Evolutionary conservation across 2,329 filamentous ascomycete species (phyloP).

Genomic region (Fusarium sublunatum): DNA sequence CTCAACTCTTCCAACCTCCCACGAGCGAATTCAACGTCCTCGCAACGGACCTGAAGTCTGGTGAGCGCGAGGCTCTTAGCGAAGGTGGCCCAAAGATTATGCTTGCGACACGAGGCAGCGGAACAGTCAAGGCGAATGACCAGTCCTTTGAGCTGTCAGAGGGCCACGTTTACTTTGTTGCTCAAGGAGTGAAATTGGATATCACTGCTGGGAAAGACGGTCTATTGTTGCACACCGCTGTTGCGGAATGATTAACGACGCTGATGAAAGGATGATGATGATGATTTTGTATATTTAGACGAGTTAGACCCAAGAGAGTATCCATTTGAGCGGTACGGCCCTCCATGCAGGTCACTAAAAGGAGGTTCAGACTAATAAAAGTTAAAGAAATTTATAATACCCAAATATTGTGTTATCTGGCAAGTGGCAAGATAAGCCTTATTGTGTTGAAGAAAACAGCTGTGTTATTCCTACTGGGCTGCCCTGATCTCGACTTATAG

Average conservation of each 20-base stretch:
- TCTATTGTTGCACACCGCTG: constrained; percentile 38
- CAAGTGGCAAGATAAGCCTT: no score
- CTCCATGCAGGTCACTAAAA: no score
- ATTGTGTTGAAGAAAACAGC: no score
- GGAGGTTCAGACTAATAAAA: no score
- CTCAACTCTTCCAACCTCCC: constrained; percentile 72
- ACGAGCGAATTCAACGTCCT: constrained; percentile 80
- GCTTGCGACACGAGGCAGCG: constrained; percentile 39
- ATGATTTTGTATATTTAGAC: neutral
- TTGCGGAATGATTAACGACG: constrained; percentile 24
- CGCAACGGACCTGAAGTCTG: constrained; percentile 64
- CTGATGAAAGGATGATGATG: neutral
- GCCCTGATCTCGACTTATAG: no score
- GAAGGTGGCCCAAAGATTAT: constrained; percentile 41
- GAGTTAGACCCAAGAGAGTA: neutral
- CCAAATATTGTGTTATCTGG: no score
- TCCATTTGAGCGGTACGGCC: no score
- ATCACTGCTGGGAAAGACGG: constrained; percentile 36
- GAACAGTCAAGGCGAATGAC: constrained; percentile 32
- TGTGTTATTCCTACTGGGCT: no score
- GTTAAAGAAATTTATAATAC: no score
- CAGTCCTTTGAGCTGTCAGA: constrained; percentile 40
- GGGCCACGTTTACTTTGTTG: constrained; percentile 44
- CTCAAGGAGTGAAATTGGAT: constrained; percentile 39
- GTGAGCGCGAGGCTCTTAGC: constrained; percentile 64